Conservation (phyloP, 176 grass and related monocot genomes). For the Cenchrus fungigraminus region DNA sequence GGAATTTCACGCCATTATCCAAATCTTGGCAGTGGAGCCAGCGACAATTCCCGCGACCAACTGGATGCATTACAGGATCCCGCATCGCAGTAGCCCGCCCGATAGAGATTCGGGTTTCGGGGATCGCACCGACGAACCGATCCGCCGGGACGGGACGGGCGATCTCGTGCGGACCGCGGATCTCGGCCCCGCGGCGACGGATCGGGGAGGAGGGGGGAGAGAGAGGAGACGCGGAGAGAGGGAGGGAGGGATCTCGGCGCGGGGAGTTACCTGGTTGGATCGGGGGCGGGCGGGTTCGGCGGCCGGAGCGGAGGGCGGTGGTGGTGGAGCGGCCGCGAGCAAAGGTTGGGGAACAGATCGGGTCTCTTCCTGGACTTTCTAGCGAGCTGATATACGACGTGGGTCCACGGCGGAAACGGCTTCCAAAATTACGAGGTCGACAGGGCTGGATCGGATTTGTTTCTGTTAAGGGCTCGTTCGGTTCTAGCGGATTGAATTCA, state of each 20-base stretch:
- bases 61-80: neutral
- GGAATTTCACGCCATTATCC: neutral
- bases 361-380: neutral
- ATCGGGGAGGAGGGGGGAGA: neutral
- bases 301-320: neutral
- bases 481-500: too few relatives aligned
- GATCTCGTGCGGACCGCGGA: neutral
- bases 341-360: neutral
- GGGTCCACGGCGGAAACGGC: neutral
- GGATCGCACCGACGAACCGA: neutral
- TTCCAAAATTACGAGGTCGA: neutral
- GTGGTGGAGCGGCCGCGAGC: neutral
- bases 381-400: neutral
- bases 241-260: neutral
- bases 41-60: too few relatives aligned
- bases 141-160: neutral
- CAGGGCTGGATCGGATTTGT: neutral
- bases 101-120: neutral
- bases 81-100: neutral
- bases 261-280: slow-evolving; percentile 24
- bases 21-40: neutral
- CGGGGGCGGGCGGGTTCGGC: neutral
- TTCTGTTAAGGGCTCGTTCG: neutral
- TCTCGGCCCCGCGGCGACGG: neutral
- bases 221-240: too few relatives aligned